Conservation (phyloP, 1,139 yeast species). For the Hyphopichia buzzinii region DNA sequence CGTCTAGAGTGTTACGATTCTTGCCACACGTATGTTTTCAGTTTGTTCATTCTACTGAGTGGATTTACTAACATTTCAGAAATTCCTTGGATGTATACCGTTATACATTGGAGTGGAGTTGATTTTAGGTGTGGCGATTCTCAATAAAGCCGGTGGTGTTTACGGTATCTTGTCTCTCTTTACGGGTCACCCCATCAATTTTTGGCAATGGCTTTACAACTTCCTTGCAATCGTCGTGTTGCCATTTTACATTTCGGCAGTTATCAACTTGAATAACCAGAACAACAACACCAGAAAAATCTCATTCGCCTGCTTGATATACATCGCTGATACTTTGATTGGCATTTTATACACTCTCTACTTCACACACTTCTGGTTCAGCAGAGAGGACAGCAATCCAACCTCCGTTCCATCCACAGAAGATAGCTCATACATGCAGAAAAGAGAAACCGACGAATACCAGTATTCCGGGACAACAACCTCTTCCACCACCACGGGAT, state of each 20-base stretch:
- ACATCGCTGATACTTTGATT: conserved; percentile 62
- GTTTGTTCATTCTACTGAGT: not conserved
- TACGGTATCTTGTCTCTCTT: conserved; percentile 84
- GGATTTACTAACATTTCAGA: conserved; percentile 24
- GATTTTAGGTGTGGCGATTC: conserved; percentile 70
- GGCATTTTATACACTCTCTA: conserved; percentile 70
- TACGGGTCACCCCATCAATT: conserved; percentile 85
- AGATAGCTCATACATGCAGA: conserved; percentile 10
- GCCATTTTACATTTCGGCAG: conserved; percentile 66
- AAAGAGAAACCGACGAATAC: conserved; percentile 7
- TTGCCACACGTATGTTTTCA: conserved; percentile 25
- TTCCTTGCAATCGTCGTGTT: conserved; percentile 60
- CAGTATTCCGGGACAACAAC: not conserved
- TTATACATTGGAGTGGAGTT: conserved; percentile 86
- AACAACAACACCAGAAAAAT: conserved; percentile 38
- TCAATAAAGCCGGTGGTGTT: conserved; percentile 87
- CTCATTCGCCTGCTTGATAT: conserved; percentile 63
- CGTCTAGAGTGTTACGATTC: conserved; percentile 15
- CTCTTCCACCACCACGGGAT: conserved; percentile 1
- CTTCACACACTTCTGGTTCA: conserved; percentile 77
- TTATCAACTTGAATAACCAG: conserved; percentile 37
- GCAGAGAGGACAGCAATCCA: conserved; percentile 33
- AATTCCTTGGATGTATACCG: conserved; percentile 64
- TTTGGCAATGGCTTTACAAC: conserved; percentile 82
- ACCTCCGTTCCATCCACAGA: conserved; percentile 8